These are phyloP conservation scores for Lobosporangium transversale DNA, from an alignment of 192 early-diverging fungal genomes.

Conservation along the genomic window DNA sequence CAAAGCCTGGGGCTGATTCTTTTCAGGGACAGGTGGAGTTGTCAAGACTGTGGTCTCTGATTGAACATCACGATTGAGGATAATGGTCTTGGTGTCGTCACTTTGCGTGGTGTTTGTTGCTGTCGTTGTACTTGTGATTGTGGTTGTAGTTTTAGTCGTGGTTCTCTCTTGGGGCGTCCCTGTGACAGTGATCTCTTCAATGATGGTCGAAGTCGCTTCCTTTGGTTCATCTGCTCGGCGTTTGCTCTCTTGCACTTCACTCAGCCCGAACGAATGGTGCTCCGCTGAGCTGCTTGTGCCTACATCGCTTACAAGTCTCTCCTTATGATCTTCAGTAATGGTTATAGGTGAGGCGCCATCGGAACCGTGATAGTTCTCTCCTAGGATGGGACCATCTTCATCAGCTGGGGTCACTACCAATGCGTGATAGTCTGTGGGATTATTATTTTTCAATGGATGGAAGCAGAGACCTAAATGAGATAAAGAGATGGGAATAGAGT, in stretches of 20 bases:
- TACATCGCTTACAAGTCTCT: neutral
- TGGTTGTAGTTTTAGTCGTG: neutral
- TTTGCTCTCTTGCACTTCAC: neutral
- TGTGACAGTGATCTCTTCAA: conserved; percentile 16
- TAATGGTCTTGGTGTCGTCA: neutral
- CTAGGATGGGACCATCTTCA: conserved; percentile 28
- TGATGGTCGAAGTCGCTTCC: conserved; percentile 8
- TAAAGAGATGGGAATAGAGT: too few species aligned
- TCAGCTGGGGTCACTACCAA: conserved; percentile 33
- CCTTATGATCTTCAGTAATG: conserved; percentile 25
- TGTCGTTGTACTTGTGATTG: neutral
- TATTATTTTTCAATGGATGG: conserved; percentile 14
- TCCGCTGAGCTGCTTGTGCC: conserved; percentile 24
- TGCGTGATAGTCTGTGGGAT: conserved; percentile 19
- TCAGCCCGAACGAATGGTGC: neutral
- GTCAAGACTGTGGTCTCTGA: neutral
- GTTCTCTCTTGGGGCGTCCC: neutral
- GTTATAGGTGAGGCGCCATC: neutral
- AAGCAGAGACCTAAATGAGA: conserved; percentile 33
- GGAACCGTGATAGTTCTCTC: neutral
- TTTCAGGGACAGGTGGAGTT: neutral
- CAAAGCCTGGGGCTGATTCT: too few species aligned
- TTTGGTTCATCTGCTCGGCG: neutral
- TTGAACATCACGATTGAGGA: neutral
- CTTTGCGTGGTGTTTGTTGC: too few species aligned